These are phyloP conservation scores for Triticum dicoccoides DNA, from an alignment of 176 grass and related monocot species.

Conservation along the genomic window DNA sequence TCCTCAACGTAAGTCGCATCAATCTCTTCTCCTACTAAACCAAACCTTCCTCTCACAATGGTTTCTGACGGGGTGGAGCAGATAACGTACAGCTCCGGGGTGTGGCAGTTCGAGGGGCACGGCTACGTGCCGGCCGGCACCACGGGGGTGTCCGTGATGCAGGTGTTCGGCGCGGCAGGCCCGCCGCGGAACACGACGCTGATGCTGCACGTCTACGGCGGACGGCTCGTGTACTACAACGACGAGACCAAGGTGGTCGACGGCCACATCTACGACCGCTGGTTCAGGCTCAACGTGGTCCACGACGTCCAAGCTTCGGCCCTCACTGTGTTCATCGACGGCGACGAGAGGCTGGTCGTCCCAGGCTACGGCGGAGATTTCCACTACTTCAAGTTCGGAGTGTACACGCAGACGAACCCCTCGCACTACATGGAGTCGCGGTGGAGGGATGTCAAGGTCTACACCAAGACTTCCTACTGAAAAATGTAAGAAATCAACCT, in stretches of 20 bases:
- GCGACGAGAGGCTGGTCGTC: slow-evolving; percentile 12
- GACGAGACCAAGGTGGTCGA: slow-evolving; percentile 25
- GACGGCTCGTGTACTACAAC: slow-evolving; percentile 35
- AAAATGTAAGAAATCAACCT: neutral
- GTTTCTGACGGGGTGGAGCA: neutral
- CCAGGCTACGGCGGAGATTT: neutral
- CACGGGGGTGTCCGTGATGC: slow-evolving; percentile 42
- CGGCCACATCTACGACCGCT: slow-evolving; percentile 26
- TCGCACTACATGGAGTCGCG: slow-evolving; percentile 11
- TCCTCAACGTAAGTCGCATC: slow-evolving; percentile 4
- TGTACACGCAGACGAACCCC: slow-evolving; percentile 28
- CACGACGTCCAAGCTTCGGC: slow-evolving; percentile 19
- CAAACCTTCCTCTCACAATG: neutral
- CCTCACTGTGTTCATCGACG: slow-evolving; percentile 32
- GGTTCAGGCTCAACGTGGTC: slow-evolving; percentile 62
- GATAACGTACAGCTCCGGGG: slow-evolving; percentile 26
- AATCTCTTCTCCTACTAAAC: neutral
- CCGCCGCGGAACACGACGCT: slow-evolving; percentile 26
- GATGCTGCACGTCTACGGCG: slow-evolving; percentile 54
- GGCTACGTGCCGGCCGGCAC: slow-evolving; percentile 40
- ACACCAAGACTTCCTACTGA: neutral
- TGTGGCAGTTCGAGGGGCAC: slow-evolving; percentile 64
- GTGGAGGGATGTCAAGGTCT: slow-evolving; percentile 34
- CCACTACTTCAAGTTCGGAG: slow-evolving; percentile 52
- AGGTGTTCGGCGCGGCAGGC: slow-evolving; percentile 30